Conservation (phyloP, 2,329 filamentous ascomycete genomes). For the Fusarium pseudocircinatum region DNA sequence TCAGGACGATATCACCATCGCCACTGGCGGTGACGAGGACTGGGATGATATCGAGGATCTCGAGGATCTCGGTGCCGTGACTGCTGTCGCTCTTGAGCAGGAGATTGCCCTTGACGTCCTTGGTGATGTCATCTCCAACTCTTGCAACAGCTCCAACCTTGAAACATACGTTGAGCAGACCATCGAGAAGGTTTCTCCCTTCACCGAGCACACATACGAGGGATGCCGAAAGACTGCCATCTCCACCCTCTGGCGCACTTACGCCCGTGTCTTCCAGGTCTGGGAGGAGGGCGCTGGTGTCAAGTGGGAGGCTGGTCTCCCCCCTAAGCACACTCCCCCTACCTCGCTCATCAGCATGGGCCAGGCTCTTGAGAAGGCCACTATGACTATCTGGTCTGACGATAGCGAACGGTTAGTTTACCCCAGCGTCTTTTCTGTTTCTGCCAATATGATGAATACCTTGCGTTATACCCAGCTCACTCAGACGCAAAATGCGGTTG, state of each 20-base stretch:
- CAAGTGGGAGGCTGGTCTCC: constrained; percentile 91
- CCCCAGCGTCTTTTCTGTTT: constrained; percentile 28
- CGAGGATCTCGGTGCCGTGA: constrained; percentile 85
- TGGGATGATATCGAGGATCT: constrained; percentile 78
- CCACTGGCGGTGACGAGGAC: constrained; percentile 63
- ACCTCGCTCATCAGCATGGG: constrained; percentile 85
- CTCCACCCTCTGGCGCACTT: constrained; percentile 91
- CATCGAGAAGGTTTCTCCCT: constrained; percentile 80
- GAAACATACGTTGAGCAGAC: constrained; percentile 90
- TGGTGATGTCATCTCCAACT: constrained; percentile 90
- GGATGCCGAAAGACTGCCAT: constrained; percentile 93
- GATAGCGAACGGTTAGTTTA: constrained; percentile 90
- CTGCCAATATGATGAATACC: constrained; percentile 78
- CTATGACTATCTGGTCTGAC: constrained; percentile 85
- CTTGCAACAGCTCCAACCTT: constrained; percentile 76
- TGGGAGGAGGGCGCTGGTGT: constrained; percentile 77
- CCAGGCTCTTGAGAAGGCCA: constrained; percentile 84
- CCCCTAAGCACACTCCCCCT: constrained; percentile 81
- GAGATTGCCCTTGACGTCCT: constrained; percentile 96
- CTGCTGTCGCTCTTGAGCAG: constrained; percentile 92
- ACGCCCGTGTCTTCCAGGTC: constrained; percentile 88
- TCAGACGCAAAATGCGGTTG: constrained; percentile 91
- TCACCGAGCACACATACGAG: constrained; percentile 90
- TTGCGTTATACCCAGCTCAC: constrained; percentile 99
- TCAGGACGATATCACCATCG: constrained; percentile 63